These are phyloP conservation scores for Yamadazyma paraphyllophila DNA, from an alignment of 805 yeast species.

Conservation along the genomic window DNA sequence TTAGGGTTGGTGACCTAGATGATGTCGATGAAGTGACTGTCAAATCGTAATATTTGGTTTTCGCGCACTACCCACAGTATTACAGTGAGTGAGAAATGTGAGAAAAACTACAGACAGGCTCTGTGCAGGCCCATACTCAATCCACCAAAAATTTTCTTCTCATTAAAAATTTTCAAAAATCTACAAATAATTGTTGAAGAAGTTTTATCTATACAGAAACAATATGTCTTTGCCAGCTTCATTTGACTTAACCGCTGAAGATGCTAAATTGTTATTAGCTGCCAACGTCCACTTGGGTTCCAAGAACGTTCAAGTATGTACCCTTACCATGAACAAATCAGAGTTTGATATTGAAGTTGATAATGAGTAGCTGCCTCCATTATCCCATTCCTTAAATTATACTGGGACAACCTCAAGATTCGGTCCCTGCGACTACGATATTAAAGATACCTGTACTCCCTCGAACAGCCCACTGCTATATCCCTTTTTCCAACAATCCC, in stretches of 20 bases:
- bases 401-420: too few species aligned
- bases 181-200: constrained; percentile 9
- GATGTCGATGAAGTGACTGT: neutral
- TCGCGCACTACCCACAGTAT: neutral
- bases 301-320: constrained; percentile 97
- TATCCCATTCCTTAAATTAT: neutral
- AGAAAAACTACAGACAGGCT: neutral
- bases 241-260: constrained; percentile 93
- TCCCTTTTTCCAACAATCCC: too few species aligned
- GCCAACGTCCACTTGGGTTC: constrained; percentile 99
- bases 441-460: too few species aligned
- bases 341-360: constrained; percentile 1
- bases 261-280: constrained; percentile 98
- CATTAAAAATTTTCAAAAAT: constrained; percentile 11
- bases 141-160: constrained; percentile 12
- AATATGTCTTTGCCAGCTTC: constrained; percentile 82
- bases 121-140: constrained; percentile 13
- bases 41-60: neutral
- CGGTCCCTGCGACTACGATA: too few species aligned
- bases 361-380: neutral
- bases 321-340: constrained; percentile 1
- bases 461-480: too few species aligned
- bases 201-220: constrained; percentile 8
- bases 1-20: constrained; percentile 1
- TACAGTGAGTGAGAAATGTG: neutral